Evolutionary conservation across 2,329 filamentous ascomycete genomes (phyloP).

Genomic region (Penicillium sp.): DNA sequence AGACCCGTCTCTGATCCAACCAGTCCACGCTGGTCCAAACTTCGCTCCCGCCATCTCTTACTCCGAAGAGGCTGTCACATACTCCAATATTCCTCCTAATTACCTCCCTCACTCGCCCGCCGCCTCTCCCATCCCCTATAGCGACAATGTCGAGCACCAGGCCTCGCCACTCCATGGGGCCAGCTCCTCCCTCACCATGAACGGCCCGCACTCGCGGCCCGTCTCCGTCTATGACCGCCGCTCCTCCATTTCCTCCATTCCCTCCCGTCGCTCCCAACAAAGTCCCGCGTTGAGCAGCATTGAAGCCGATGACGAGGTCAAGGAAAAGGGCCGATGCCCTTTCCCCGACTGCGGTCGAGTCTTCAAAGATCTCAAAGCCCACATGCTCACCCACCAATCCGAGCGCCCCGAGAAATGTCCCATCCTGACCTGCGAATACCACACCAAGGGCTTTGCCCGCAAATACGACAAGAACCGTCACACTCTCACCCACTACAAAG

Average conservation of each 20-base stretch:
- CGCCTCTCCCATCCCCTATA: slow-evolving; percentile 39
- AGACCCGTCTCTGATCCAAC: slow-evolving; percentile 65
- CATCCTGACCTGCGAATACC: slow-evolving; percentile 88
- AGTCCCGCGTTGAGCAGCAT: slow-evolving; percentile 64
- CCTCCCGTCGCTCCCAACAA: slow-evolving; percentile 65
- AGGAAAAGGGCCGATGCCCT: slow-evolving; percentile 73
- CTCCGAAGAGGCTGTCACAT: slow-evolving; percentile 33
- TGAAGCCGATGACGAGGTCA: slow-evolving; percentile 64
- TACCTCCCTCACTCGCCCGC: slow-evolving; percentile 42
- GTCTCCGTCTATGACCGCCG: slow-evolving; percentile 57
- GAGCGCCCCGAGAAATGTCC: slow-evolving; percentile 94
- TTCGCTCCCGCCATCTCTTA: slow-evolving; percentile 39
- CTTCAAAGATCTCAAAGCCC: slow-evolving; percentile 90
- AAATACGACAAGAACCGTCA: slow-evolving; percentile 98
- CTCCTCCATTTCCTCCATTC: slow-evolving; percentile 71
- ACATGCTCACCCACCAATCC: slow-evolving; percentile 91
- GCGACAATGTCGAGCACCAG: slow-evolving; percentile 33
- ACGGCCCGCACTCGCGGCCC: slow-evolving; percentile 60
- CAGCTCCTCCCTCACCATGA: slow-evolving; percentile 66
- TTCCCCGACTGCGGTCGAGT: slow-evolving; percentile 81
- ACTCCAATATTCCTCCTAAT: slow-evolving; percentile 29
- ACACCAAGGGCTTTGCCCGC: slow-evolving; percentile 87
- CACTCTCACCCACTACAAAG: slow-evolving; percentile 94
- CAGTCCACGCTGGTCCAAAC: slow-evolving; percentile 42
- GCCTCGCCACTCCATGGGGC: slow-evolving; percentile 29